Evolutionary conservation across 2,329 filamentous ascomycete genomes (phyloP).

Genomic region (Bipolaris bicolor): DNA sequence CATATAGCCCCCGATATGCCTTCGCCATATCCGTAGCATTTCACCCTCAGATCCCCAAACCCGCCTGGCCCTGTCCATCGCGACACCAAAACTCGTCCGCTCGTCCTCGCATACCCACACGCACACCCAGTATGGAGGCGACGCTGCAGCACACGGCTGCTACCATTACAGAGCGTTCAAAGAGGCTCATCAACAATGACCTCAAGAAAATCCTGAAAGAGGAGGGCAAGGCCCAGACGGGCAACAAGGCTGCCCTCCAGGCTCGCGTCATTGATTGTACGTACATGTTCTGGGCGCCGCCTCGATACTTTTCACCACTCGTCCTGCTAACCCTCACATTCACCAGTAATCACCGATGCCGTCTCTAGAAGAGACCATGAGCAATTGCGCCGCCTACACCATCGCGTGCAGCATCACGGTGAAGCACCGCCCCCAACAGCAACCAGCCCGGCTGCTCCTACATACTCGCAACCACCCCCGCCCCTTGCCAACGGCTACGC

Average conservation of each 20-base stretch:
- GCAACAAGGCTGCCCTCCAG: slow-evolving; percentile 85
- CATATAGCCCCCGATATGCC: slow-evolving; percentile 16
- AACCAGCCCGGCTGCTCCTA: slow-evolving; percentile 26
- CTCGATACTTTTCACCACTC: background rate
- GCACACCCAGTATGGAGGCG: slow-evolving; percentile 37
- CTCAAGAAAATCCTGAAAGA: slow-evolving; percentile 77
- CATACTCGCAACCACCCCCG: slow-evolving; percentile 23
- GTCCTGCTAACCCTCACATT: slow-evolving; percentile 28
- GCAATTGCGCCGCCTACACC: slow-evolving; percentile 47
- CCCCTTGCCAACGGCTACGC: slow-evolving; percentile 30
- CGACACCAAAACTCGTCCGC: background rate
- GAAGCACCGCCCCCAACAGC: slow-evolving; percentile 37
- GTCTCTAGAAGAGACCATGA: slow-evolving; percentile 43
- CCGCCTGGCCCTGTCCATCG: slow-evolving; percentile 9
- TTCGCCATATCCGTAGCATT: slow-evolving; percentile 23
- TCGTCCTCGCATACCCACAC: slow-evolving; percentile 2
- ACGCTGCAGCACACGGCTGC: slow-evolving; percentile 51
- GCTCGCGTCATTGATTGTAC: slow-evolving; percentile 77
- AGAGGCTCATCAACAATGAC: slow-evolving; percentile 66
- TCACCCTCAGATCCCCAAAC: slow-evolving; percentile 6
- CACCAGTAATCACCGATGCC: slow-evolving; percentile 49
- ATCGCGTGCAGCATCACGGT: slow-evolving; percentile 52
- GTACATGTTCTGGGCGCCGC: slow-evolving; percentile 49
- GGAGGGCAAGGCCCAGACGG: slow-evolving; percentile 73
- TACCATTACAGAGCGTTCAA: slow-evolving; percentile 55